Evolutionary conservation across 2,329 filamentous ascomycete genomes (phyloP), one percentile per base, ranked within the genome.

Genomic region (Claviceps sp.): DNA sequence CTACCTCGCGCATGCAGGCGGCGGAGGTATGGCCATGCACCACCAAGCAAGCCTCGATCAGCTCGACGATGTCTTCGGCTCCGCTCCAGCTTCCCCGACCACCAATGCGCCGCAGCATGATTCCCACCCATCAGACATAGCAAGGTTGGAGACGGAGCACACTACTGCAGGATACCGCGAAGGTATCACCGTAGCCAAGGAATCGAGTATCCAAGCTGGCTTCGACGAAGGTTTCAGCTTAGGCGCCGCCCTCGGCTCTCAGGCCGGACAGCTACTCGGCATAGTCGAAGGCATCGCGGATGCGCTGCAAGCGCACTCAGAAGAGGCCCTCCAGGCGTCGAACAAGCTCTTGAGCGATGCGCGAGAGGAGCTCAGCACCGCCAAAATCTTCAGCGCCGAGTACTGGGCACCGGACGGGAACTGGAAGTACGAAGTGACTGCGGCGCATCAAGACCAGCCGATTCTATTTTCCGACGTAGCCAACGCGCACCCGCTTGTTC

Each of bases 191-290:
- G 72, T 72, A 3, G 86, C 85, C 36, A 97, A 97, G 65, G 78
- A 79, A 26, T 70, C 75, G 47, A 85, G 82, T 60, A 80, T 96
- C 26, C 93, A 98, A 68, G 75, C 75, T 14, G 91, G 91, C 0
- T 97, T 98, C 63, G 93, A 98, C 64, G 87, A 91, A 57, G 91
- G 91, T 0, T 97, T 89, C 65, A 75, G 81, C 14, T 74, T 97
- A 0, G 93, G 93, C 13, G 90, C 89, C 1, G 82, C 84, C 49
- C 71, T 97, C 34, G 93, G 91, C 0, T 66, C 86, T 57, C 75
- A 76, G 30, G 84, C 82, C 0, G 93, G 93, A 0, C 81, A 81
- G 57, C 70, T 94, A 13, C 66, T 95, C 3, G 93, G 93, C 0
- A 70, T 87, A 4, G 63, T 96, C 5, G 87, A 95, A 61, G 89